Conservation (phyloP, 2,329 filamentous ascomycete species). For the Stylonectria norvegica region DNA sequence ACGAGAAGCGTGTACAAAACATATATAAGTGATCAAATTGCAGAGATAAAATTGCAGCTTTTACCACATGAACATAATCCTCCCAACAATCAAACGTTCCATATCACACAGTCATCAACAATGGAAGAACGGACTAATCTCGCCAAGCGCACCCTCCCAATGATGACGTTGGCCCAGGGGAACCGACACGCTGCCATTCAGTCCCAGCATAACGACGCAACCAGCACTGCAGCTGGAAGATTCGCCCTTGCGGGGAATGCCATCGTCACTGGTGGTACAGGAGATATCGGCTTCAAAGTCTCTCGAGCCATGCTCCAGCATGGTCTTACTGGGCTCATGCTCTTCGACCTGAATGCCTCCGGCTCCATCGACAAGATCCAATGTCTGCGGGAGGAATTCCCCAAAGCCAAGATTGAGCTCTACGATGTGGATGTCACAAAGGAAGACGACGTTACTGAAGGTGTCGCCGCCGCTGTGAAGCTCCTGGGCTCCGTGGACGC, state of each 20-base stretch:
- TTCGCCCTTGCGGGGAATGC: constrained; percentile 12
- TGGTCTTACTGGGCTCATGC: constrained; percentile 53
- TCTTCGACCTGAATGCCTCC: constrained; percentile 57
- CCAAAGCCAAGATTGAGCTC: constrained; percentile 8
- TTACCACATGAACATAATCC: too few relatives aligned
- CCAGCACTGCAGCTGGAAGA: too few relatives aligned
- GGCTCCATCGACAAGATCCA: constrained; percentile 30
- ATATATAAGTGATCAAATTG: too few relatives aligned
- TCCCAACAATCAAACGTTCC: too few relatives aligned
- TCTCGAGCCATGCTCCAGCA: constrained; percentile 65
- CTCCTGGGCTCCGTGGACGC: constrained; percentile 10
- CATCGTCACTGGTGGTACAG: constrained; percentile 58
- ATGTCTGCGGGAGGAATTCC: constrained; percentile 10
- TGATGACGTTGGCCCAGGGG: too few relatives aligned
- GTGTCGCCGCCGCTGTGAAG: constrained; percentile 7
- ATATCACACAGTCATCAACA: too few relatives aligned
- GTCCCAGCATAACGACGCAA: too few relatives aligned
- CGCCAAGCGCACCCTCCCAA: too few relatives aligned
- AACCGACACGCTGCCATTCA: too few relatives aligned
- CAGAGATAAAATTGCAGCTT: too few relatives aligned
- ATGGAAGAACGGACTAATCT: too few relatives aligned
- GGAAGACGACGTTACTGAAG: constrained; percentile 7
- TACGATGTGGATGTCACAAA: constrained; percentile 16
- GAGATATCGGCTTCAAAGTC: constrained; percentile 32
- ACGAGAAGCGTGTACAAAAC: too few relatives aligned